Base-by-base conservation (phyloP, 805 yeast species). In the Ogataea allantospora region DNA sequence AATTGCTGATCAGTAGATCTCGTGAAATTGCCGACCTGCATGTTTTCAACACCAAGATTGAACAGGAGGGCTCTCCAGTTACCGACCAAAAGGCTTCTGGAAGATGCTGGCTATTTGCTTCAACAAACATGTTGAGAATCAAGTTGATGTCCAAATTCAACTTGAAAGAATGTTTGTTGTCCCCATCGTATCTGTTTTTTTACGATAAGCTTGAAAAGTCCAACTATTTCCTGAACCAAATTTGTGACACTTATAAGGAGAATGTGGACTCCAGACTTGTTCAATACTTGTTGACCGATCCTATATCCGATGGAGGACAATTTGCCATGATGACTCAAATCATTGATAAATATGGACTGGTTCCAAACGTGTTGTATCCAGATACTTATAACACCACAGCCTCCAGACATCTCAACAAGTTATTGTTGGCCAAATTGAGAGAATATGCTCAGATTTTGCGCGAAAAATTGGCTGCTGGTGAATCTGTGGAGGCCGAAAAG, bases 81-180 rank as follows among this genome's bases (percentile, higher is more conserved):
- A 80, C 83, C 38, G 80, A 82, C 62, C 96, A 87, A 66, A 74
- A 75, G 51, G 60, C 77, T 8, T 77, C 87, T 15, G 96, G 95
- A 20, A 68, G 95, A 52, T 87, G 96, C 63, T 87, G 95, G 95
- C 71, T 87, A 44, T 87, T 87, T 61, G 95, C 95, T 8, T 75
- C 91, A 1, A 77, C 86, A 36, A 87, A 88, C 51, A 72, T 83
- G 39, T 65, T 86, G 53, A 73, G 95, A 51, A 58, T 81, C 35
- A 71, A 71, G 37, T 74, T 84, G 27, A 77, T 80, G 62, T 67
- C 72, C 50, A 73, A 73, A 54, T 73, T 80, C 60, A 77, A 80
- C 53, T 61, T 87, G 51, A 77, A 78, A 50, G 74, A 72, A 49
- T 78, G 84, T 58, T 88, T 83, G 62, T 63, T 88, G 35, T 82